These are phyloP conservation scores for Pyrenopolyporus hunteri DNA, from an alignment of 495 filamentous ascomycete species.

Conservation along the genomic window DNA sequence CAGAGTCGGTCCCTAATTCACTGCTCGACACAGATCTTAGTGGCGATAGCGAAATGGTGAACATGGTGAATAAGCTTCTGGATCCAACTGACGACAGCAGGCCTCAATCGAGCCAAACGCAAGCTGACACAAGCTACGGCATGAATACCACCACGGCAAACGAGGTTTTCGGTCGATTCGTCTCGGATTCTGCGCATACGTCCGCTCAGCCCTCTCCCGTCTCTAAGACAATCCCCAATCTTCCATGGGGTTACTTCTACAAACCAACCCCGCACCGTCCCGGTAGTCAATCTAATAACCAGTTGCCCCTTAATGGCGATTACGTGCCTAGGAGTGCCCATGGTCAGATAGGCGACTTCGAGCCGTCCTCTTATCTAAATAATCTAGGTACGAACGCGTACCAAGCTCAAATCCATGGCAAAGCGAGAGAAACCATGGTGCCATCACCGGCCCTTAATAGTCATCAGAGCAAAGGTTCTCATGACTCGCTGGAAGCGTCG, in stretches of 20 bases:
- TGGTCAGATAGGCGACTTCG: conserved; percentile 25
- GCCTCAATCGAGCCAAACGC: conserved; percentile 36
- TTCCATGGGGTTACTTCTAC: conserved; percentile 55
- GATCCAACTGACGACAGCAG: conserved; percentile 42
- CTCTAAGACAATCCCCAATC: conserved; percentile 46
- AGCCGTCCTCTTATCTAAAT: conserved; percentile 34
- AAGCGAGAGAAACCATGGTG: neutral
- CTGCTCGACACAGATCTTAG: conserved; percentile 39
- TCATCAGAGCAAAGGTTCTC: conserved; percentile 16
- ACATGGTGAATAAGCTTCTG: conserved; percentile 52
- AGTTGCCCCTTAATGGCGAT: conserved; percentile 18
- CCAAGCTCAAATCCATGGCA: neutral
- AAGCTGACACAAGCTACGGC: conserved; percentile 45
- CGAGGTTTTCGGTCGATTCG: conserved; percentile 43
- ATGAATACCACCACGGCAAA: conserved; percentile 49
- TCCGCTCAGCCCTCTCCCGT: conserved; percentile 46
- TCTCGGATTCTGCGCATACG: conserved; percentile 31
- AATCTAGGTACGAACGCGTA: conserved; percentile 9
- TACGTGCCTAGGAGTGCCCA: conserved; percentile 37
- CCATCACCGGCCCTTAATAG: neutral
- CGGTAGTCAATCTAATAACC: conserved; percentile 32
- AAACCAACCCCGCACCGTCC: conserved; percentile 40
- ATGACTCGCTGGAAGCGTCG: conserved; percentile 32
- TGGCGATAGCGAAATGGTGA: conserved; percentile 44
- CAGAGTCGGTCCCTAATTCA: conserved; percentile 10